Conservation (phyloP, 768 basidiomycete species). For the Panaeolus cyanescens region DNA sequence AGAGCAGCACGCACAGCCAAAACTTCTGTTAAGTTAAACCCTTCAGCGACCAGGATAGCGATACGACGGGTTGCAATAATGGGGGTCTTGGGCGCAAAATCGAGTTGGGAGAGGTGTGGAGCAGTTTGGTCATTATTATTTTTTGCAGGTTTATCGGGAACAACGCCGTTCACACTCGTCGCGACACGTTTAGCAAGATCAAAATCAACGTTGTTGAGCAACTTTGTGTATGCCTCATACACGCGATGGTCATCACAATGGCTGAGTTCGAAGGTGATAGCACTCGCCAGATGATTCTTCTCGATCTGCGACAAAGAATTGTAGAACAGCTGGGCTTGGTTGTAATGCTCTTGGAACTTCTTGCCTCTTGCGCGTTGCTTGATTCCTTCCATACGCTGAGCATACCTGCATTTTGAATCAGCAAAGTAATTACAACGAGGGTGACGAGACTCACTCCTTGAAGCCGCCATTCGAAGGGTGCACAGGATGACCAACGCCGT, state of each 20-base stretch:
- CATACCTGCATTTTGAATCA: constrained; percentile 37
- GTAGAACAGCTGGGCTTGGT: constrained; percentile 79
- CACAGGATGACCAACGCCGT: constrained; percentile 48
- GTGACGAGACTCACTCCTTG: constrained; percentile 41
- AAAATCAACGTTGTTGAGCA: constrained; percentile 74
- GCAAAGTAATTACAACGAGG: not conserved
- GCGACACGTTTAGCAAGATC: constrained; percentile 74
- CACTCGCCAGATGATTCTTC: constrained; percentile 68
- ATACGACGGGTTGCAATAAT: constrained; percentile 70
- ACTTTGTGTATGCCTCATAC: constrained; percentile 63
- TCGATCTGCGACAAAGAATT: constrained; percentile 76
- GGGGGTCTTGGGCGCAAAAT: constrained; percentile 54
- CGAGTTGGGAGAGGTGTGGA: constrained; percentile 58
- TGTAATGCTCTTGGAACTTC: constrained; percentile 79
- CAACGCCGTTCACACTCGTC: constrained; percentile 57
- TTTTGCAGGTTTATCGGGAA: constrained; percentile 52
- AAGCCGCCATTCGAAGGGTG: constrained; percentile 57
- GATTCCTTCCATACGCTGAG: constrained; percentile 52
- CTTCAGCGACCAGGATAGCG: constrained; percentile 76
- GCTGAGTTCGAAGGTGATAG: constrained; percentile 81
- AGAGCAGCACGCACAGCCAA: constrained; percentile 57
- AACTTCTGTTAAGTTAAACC: constrained; percentile 66
- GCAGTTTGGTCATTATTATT: constrained; percentile 61
- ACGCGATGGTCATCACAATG: constrained; percentile 80
- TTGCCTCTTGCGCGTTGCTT: constrained; percentile 63